phyloP scores from a whole-genome alignment of 2,329 filamentous ascomycete genomes.

The Fusarium ramigenum region DNA sequence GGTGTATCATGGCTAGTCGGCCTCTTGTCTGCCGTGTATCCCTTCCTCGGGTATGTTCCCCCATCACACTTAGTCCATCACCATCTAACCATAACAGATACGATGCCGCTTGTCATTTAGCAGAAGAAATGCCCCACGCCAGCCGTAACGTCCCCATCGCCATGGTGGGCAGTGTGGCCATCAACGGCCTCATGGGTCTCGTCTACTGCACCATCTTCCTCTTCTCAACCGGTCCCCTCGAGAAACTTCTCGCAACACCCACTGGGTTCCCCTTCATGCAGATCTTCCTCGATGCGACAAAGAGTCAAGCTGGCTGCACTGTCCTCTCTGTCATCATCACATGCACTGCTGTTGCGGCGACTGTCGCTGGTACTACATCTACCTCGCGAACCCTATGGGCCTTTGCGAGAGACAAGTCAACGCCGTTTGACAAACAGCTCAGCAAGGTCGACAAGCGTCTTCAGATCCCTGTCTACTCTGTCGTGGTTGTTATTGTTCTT shows the following conservation, averaged over 20 bases:
- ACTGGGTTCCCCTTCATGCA: constrained; percentile 57
- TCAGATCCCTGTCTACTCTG: constrained; percentile 48
- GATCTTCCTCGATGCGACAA: constrained; percentile 47
- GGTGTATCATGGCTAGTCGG: constrained; percentile 48
- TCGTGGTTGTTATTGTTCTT: constrained; percentile 39
- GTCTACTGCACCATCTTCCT: constrained; percentile 54
- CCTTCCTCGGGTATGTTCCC: constrained; percentile 46
- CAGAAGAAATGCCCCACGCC: constrained; percentile 48
- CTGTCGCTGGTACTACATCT: constrained; percentile 47
- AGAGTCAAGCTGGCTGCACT: constrained; percentile 38
- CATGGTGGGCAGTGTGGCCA: constrained; percentile 47
- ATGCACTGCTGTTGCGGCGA: constrained; percentile 43
- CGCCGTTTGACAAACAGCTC: constrained; percentile 50
- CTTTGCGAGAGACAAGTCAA: constrained; percentile 50
- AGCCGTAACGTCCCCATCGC: constrained; percentile 47
- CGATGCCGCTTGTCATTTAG: constrained; percentile 48
- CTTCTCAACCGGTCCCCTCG: constrained; percentile 53
- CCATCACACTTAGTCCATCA: fast-evolving
- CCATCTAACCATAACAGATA: constrained; percentile 34
- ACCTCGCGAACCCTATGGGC: constrained; percentile 52
- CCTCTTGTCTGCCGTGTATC: constrained; percentile 46
- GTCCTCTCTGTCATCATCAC: constrained; percentile 44
- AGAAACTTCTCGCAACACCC: constrained; percentile 50
- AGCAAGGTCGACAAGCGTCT: constrained; percentile 44
- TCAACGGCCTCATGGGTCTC: constrained; percentile 58